These are phyloP conservation scores for Colletotrichum zoysiae DNA, from an alignment of 2,329 filamentous ascomycete genomes.

Conservation along the genomic window DNA sequence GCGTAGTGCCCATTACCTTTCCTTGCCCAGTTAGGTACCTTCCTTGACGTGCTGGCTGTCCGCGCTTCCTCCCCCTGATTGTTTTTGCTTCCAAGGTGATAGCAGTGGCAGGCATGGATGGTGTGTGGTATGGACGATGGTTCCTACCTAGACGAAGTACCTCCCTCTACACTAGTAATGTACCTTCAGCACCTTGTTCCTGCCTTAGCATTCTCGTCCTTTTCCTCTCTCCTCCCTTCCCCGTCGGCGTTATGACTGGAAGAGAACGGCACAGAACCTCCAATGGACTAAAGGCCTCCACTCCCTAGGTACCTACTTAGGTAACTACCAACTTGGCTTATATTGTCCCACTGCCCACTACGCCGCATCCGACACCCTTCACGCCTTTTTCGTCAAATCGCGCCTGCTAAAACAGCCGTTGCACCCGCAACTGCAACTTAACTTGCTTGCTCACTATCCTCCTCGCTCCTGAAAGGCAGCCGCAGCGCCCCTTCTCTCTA, in stretches of 20 bases:
- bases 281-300: conserved; percentile 29
- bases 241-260: conserved; percentile 24
- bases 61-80: background rate
- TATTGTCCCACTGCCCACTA: conserved; percentile 37
- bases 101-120: background rate
- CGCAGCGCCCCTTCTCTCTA: background rate
- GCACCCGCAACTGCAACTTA: conserved; percentile 9
- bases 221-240: background rate
- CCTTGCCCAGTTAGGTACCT: too few species aligned
- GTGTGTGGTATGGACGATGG: conserved; percentile 1
- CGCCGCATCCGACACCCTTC: conserved; percentile 1
- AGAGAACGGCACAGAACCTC: conserved; percentile 25
- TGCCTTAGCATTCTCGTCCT: conserved; percentile 27
- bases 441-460: conserved; percentile 7
- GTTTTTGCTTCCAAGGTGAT: conserved; percentile 4
- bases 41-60: background rate
- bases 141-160: conserved; percentile 2
- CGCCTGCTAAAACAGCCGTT: conserved; percentile 19
- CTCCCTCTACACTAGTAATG: conserved; percentile 1
- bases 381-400: conserved; percentile 26
- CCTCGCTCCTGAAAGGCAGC: background rate
- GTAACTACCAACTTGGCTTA: conserved; percentile 27
- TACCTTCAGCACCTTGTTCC: conserved; percentile 25
- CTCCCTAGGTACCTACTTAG: conserved; percentile 19
- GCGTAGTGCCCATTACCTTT: background rate